Base-by-base conservation (phyloP, 306 rosid species). In the Cicer arietinum region DNA sequence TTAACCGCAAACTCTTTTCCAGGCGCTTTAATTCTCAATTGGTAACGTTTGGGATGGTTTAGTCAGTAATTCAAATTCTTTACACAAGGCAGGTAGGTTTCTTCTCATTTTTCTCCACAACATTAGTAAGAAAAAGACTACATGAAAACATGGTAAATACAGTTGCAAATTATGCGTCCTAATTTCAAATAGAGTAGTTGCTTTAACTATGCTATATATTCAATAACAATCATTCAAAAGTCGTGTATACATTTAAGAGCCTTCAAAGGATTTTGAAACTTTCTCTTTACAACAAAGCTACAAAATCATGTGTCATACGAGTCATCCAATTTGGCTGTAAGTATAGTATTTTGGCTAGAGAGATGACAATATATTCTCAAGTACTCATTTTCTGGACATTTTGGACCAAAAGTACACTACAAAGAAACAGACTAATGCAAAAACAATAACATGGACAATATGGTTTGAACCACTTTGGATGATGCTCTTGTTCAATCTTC, bases 401-500 rank as follows among this genome's bases (percentile, higher is more conserved):
- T 90, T 94, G 57, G 96, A 85, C 93, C 91, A 91, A 57, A 91
- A 47, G 69, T 90, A 94, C 30, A 94, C 97, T 17, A 90, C 1
- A 42, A 86, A 86, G 88, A 91, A 94, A 81, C 82, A 74, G 50
- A 85, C 6, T 43, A 94, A 80, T 0, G 91, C 97, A 78, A 91
- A 94, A 39, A 73, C 58, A 70, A 94, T 79, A 3, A 94, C 97
- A 35, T 94, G 98, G 78, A 94, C 77, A 50, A 94, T 79, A 77
- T 88, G 93, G 77, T 77, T 91, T 39, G 94, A 82, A 52, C 98
- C 98, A 69, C 73, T 88, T 75, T 87, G 90, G 80, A 94, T 73
- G 50, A 92, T 86, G 81, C 90, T 90, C 85, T 78, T 88, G 90
- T 94, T 94, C 89, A 94, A 85, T 88, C 96, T 89, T 81, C 97